Evolutionary conservation across 345 rosid species (phyloP), one percentile per base, ranked within the genome.

Genomic region (Carallia pectinifolia): DNA sequence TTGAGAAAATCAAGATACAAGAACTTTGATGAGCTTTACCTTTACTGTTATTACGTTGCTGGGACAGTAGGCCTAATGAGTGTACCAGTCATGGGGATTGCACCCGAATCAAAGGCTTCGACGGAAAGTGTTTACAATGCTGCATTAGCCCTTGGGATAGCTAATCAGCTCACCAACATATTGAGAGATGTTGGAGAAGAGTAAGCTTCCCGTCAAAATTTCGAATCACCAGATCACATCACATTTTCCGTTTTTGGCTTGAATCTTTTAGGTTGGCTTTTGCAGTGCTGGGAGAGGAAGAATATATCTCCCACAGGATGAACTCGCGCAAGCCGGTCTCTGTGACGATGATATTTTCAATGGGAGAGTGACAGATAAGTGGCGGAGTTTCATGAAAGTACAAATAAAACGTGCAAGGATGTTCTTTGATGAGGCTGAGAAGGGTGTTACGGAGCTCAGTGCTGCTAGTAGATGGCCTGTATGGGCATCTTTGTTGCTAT

Each of bases 141-240:
- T 4, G 86, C 88, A 18, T 69, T 85, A 37, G 86, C 86, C 13
- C 84, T 85, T 0, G 88, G 88, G 62, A 82, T 85, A 19, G 88
- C 86, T 6, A 85, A 85, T 75, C 88, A 85, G 67, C 88, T 85
- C 29, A 85, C 88, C 13, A 85, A 85, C 64, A 85, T 85, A 65
- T 86, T 85, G 64, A 69, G 88, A 67, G 88, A 85, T 62, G 88
- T 85, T 40, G 88, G 88, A 4, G 88, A 85, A 80, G 88, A 85
- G 86, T 85, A 78, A 80, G 88, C 23, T 50, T 36, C 19, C 56
- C 47, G 29, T 38, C n/a, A 17, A 52, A 52, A 52, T 19, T 33
- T 33, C 2, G 34, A 33, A 33, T 33, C 34, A 33, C 2, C 4
- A 33, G 34, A 33, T 4, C 34, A 33, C 2, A 33, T 27, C 10